Percentiles rank a stretch among this genome's conserved stretches.
Evolutionary conservation across 176 grass and related monocot genomes (phyloP).

Genomic region (Carex myosuroides): DNA sequence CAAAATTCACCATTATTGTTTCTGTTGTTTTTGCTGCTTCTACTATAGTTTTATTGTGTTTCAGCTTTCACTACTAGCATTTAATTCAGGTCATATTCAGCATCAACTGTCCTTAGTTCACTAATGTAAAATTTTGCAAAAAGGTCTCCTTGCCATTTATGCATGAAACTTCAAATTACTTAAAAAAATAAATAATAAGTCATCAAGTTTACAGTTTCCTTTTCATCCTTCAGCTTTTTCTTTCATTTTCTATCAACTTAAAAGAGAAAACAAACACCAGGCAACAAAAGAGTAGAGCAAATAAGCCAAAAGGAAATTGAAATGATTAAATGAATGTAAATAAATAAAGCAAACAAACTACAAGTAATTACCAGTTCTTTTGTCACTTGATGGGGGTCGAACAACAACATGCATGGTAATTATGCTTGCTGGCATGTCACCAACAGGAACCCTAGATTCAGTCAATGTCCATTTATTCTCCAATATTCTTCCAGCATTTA

Average conservation of each 20-base stretch:
- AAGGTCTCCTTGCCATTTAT: neutral
- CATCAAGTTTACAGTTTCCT: neutral
- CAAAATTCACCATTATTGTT: neutral
- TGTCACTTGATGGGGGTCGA: conserved; percentile 49
- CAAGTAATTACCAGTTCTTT: conserved; percentile 46
- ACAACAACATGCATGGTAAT: conserved; percentile 95
- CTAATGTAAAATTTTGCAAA: neutral
- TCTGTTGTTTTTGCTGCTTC: neutral
- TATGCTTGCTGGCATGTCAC: conserved; percentile 55
- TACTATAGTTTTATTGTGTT: neutral
- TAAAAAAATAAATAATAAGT: neutral
- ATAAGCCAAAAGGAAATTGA: neutral
- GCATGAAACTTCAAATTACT: neutral
- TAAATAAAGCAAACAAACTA: conserved; percentile 7
- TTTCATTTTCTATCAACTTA: neutral
- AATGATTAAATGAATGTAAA: conserved; percentile 15
- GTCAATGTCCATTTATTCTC: conserved; percentile 68
- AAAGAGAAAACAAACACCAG: neutral
- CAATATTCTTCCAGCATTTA: conserved; percentile 78
- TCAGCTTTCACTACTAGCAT: neutral
- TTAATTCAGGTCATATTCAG: neutral
- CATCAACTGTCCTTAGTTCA: neutral
- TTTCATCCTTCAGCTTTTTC: neutral
- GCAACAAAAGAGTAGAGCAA: neutral
- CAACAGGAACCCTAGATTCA: conserved; percentile 67